Base-by-base conservation (phyloP, 2,329 filamentous ascomycete species). In the Penicillium sp. region DNA sequence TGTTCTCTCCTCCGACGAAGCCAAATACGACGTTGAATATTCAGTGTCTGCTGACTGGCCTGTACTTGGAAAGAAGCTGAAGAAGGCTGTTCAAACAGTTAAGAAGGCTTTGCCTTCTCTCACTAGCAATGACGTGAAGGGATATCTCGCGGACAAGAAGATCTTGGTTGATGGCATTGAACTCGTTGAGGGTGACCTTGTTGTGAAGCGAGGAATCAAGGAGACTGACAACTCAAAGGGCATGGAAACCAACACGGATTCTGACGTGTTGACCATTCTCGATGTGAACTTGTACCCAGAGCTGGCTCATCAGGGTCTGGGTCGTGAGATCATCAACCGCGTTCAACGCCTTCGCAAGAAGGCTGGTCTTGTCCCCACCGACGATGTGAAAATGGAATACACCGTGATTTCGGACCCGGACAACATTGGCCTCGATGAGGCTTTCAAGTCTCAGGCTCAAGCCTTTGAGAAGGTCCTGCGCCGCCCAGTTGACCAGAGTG, bases 371-470 rank as follows among this genome's bases (percentile, higher is more conserved):
- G 86, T 93, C 62, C 87, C 92, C 1, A 97, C 93, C 0, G 94
- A 99, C 71, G 94, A 97, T 71, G 88, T 99, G 62, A 90, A 89
- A 78, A 96, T 99, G 90, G 90, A 95, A 75, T 97, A 96, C 78
- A 83, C 82, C 57, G 86, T 97, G 6, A 78, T 95, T 49, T 83
- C 85, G 8, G 92, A 96, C 70, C 89, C 90, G 0, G 89, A 94
- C 2, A 83, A 85, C 45, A 82, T 93, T 58, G 91, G 90, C 6
- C 75, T 96, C 25, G 85, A 83, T 57, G 81, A 83, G 54, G 87
- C 87, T 3, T 91, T 95, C 70, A 80, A 84, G 63, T 83, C 83
- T 38, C 90, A 95, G 70, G 77, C 83, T 23, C 75, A 80, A 45
- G 79, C 84, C 35, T 90, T 96, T 69, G 87, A 89, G 73, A 94